Conservation (phyloP, 106 monocot genomes). For the Apostasia shenzhenica region DNA sequence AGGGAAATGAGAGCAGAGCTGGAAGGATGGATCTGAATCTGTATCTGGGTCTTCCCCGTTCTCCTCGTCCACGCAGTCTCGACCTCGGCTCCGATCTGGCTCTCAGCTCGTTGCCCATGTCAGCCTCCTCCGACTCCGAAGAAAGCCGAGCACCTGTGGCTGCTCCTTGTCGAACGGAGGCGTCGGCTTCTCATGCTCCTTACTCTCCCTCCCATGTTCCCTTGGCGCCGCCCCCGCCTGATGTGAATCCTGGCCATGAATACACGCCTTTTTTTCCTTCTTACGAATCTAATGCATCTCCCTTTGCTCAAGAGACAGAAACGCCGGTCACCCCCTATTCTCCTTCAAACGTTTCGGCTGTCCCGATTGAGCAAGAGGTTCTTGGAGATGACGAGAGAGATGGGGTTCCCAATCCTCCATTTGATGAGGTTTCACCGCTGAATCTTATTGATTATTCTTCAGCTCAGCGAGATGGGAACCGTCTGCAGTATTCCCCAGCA, state of each 20-base stretch:
- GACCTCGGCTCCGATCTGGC: slow-evolving; percentile 75
- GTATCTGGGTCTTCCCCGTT: slow-evolving; percentile 61
- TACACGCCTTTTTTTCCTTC: slow-evolving; percentile 25
- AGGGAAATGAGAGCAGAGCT: slow-evolving; percentile 19
- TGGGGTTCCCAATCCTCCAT: not conserved
- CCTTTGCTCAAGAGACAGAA: not conserved
- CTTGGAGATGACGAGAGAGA: slow-evolving; percentile 2
- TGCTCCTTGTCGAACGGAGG: slow-evolving; percentile 8
- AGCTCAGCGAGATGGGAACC: not conserved
- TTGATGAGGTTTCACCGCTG: not conserved
- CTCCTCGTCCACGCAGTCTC: slow-evolving; percentile 27
- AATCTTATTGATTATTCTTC: slow-evolving; percentile 10
- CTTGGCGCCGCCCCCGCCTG: slow-evolving; percentile 2
- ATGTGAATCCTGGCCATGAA: slow-evolving; percentile 7
- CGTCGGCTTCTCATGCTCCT: slow-evolving; percentile 16
- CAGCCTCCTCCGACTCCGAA: slow-evolving; percentile 17
- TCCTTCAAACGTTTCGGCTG: slow-evolving; percentile 8
- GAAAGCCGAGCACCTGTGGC: slow-evolving; percentile 12
- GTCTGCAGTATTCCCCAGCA: slow-evolving; percentile 6
- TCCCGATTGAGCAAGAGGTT: slow-evolving; percentile 18
- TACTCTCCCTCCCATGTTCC: slow-evolving; percentile 30
- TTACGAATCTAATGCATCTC: slow-evolving; percentile 15
- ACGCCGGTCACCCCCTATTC: slow-evolving; percentile 1
- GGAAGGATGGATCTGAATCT: slow-evolving; percentile 77
- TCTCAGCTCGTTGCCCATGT: slow-evolving; percentile 37